Percentiles rank a stretch among this genome's conserved stretches.
phyloP scores from a whole-genome alignment of 164 flowering plant species.

The Stephania japonica region DNA sequence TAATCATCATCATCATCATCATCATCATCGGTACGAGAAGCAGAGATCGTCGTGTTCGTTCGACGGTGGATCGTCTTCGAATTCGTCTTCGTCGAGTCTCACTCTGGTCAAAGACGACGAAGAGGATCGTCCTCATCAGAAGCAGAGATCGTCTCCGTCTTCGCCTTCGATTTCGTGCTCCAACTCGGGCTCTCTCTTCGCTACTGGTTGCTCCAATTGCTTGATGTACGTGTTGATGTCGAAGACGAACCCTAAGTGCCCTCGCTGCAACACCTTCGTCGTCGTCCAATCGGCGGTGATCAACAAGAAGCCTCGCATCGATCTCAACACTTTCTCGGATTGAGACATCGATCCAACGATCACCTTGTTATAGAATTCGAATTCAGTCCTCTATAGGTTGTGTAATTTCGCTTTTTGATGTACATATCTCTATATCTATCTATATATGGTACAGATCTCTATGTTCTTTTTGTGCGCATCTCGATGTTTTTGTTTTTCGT shows the following conservation, averaged over 20 bases:
- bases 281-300: constrained; percentile 27
- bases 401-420: too few species aligned
- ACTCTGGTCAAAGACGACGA: constrained; percentile 2
- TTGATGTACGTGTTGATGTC: constrained; percentile 64
- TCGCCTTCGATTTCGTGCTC: constrained; percentile 32
- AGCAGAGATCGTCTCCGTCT: constrained; percentile 24
- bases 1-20: too few species aligned
- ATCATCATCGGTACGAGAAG: too few species aligned
- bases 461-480: too few species aligned
- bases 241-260: constrained; percentile 57
- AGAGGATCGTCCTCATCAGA: constrained; percentile 2
- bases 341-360: neutral
- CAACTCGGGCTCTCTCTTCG: constrained; percentile 18
- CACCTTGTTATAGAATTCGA: too few species aligned
- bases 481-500: too few species aligned
- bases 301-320: constrained; percentile 63
- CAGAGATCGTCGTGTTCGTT: constrained; percentile 26
- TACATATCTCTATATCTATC: too few species aligned
- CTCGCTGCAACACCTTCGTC: constrained; percentile 49
- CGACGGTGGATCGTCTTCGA: neutral
- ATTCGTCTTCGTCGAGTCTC: neutral
- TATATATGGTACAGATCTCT: too few species aligned
- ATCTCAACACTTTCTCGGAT: constrained; percentile 42
- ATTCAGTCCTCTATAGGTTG: too few species aligned
- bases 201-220: constrained; percentile 70